Conservation (phyloP, 2,329 filamentous ascomycete genomes). For the Scolecobasidium constrictum region DNA sequence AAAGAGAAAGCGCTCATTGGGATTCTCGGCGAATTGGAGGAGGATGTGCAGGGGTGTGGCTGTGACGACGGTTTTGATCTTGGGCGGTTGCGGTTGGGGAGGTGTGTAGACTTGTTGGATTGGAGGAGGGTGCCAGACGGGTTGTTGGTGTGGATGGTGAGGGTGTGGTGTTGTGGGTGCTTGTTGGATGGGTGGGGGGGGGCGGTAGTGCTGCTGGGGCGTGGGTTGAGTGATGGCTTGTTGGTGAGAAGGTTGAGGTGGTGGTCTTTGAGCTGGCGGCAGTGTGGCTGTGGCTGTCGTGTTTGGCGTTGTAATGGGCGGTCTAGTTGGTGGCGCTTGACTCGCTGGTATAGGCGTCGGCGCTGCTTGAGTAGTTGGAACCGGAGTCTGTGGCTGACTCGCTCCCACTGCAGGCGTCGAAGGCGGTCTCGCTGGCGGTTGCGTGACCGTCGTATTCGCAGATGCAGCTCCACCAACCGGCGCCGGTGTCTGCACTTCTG, state of each 20-base stretch:
- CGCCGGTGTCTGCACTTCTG: conserved; percentile 8
- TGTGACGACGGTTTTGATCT: conserved; percentile 32
- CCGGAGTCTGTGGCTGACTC: too few species aligned
- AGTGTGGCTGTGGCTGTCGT: neutral
- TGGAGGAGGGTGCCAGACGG: too few species aligned
- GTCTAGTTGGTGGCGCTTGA: neutral
- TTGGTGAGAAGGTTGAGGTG: neutral
- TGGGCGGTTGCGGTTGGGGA: conserved; percentile 21
- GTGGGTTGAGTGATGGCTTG: neutral
- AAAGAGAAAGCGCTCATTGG: conserved; percentile 66
- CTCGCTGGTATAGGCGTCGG: neutral
- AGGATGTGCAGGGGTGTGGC: conserved; percentile 22
- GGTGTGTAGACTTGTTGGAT: neutral
- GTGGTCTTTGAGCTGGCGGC: neutral
- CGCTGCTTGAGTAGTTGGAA: neutral
- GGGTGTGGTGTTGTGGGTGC: neutral
- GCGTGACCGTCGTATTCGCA: conserved; percentile 7
- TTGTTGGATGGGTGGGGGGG: too few species aligned
- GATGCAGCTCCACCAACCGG: conserved; percentile 9
- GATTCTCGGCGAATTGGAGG: conserved; percentile 28
- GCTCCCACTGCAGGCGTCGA: neutral
- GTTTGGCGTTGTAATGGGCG: neutral
- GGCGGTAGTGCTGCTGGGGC: neutral
- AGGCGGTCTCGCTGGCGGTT: neutral
- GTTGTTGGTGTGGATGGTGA: neutral